These are phyloP conservation scores for Fusarium denticulatum DNA, from an alignment of 2,329 filamentous ascomycete genomes.

Conservation along the genomic window DNA sequence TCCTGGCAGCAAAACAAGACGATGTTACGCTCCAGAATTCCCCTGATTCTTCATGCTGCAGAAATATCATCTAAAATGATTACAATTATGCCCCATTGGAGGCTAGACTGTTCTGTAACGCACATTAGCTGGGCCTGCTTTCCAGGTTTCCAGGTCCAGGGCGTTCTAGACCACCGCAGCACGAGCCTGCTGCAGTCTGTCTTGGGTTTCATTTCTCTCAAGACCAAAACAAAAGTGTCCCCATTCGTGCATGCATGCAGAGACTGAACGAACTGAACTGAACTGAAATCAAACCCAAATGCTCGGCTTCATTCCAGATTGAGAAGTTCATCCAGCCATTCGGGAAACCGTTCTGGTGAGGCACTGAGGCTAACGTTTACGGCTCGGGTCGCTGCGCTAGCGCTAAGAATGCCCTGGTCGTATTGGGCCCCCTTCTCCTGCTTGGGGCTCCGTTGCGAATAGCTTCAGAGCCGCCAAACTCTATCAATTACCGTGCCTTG, in stretches of 20 bases:
- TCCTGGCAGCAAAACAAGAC: not conserved
- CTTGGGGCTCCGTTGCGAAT: not conserved
- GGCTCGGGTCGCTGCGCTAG: conserved; percentile 36
- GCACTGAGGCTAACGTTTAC: conserved; percentile 7
- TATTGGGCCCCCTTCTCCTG: not conserved
- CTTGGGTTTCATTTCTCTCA: not conserved
- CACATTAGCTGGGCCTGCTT: not conserved
- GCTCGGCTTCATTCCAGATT: not conserved
- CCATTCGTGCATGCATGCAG: not conserved
- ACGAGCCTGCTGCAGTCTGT: not conserved
- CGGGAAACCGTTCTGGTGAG: not conserved
- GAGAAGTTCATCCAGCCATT: not conserved
- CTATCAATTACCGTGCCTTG: not conserved
- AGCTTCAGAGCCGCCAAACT: not conserved
- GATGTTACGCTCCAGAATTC: not conserved
- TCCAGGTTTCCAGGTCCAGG: not conserved
- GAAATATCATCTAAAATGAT: not conserved
- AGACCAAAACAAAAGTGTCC: not conserved
- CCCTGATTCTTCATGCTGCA: not conserved
- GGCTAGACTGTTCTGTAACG: not conserved
- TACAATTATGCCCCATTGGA: not conserved
- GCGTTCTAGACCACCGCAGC: not conserved
- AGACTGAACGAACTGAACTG: too few species aligned
- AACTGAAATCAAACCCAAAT: not conserved
- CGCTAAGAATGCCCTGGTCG: not conserved